phyloP scores from a whole-genome alignment of 2,329 filamentous ascomycete genomes.

The Aspergillus fijiensis region DNA sequence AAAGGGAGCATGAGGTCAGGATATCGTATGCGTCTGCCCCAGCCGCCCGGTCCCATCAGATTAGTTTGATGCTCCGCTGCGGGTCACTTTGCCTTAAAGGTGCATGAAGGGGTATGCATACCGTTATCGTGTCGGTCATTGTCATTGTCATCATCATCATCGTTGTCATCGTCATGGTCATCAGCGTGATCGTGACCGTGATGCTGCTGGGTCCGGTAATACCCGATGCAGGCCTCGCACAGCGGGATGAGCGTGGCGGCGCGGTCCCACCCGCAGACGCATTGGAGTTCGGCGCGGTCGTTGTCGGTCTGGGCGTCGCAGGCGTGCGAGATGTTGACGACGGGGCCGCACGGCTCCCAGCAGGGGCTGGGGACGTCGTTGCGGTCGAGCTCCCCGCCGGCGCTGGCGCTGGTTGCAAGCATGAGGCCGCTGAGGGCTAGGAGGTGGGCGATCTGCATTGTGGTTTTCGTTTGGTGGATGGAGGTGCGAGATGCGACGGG shows the following conservation, averaged over 20 bases:
- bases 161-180: conserved; percentile 8
- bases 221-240: conserved; percentile 35
- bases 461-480: not conserved
- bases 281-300: conserved; percentile 27
- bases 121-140: conserved; percentile 27
- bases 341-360: conserved; percentile 26
- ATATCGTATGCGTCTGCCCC: conserved; percentile 31
- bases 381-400: conserved; percentile 28
- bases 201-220: conserved; percentile 25
- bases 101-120: conserved; percentile 9
- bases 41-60: too few species aligned
- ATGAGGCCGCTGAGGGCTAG: conserved; percentile 27
- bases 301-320: conserved; percentile 27
- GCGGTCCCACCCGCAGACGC: conserved; percentile 29
- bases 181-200: conserved; percentile 10
- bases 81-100: too few species aligned
- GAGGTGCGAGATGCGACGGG: too few species aligned
- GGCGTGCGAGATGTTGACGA: conserved; percentile 24
- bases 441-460: conserved; percentile 25
- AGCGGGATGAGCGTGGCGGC: conserved; percentile 29
- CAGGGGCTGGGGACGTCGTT: conserved; percentile 31
- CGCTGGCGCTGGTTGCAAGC: conserved; percentile 22
- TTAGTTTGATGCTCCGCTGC: too few species aligned
- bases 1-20: conserved; percentile 28
- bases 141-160: not conserved